Base-by-base conservation (phyloP, 768 basidiomycete species). In the Brasilioporus rufonigricans region DNA sequence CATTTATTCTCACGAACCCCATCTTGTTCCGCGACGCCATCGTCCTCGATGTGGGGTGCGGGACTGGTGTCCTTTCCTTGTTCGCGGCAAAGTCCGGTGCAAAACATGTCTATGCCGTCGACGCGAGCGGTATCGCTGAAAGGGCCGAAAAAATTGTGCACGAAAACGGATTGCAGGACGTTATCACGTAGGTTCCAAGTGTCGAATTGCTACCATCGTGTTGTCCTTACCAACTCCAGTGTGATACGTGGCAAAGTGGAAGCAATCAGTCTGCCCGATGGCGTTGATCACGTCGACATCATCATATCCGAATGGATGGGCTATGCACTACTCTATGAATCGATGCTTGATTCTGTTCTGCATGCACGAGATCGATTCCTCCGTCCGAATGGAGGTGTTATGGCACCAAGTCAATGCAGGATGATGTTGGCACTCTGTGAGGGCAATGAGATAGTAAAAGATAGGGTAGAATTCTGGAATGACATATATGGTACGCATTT, bases 231-330 rank as follows among this genome's bases (percentile, higher is more conserved):
- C 49, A 13, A 38, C 26, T 4, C 35, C 58, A 86, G 84, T 5
- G 93, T 98, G 40, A 83, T 98, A 52, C 85, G 80, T 47, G 93
- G 93, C 26, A 97, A 96, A 70, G 82, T 98, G 24, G 96, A 99
- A 72, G 85, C 94, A 21, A 87, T 98, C 53, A 70, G 61, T 8
- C 76, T 98, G 1, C 93, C 91, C 2, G 85, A 86, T 48, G 82
- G 73, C 49, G 74, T 87, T 46, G 75, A 80, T 11, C 77, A 91
- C 49, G 96, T 98, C 23, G 96, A 99, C 69, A 82, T 99, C 55
- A 94, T 99, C 70, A 77, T 98, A 48, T 95, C 93, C 5, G 96
- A 99, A 71, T 98, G 96, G 96, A 98, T 98, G 96, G 93, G 86
- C 16, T 93, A 92, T 64, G 87, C 86, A 1, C 76, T 93, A 23